Percentiles rank a stretch among this genome's conserved stretches.
phyloP scores from a whole-genome alignment of 1,284 basidiomycete genomes.

The Malassezia dermatis region DNA sequence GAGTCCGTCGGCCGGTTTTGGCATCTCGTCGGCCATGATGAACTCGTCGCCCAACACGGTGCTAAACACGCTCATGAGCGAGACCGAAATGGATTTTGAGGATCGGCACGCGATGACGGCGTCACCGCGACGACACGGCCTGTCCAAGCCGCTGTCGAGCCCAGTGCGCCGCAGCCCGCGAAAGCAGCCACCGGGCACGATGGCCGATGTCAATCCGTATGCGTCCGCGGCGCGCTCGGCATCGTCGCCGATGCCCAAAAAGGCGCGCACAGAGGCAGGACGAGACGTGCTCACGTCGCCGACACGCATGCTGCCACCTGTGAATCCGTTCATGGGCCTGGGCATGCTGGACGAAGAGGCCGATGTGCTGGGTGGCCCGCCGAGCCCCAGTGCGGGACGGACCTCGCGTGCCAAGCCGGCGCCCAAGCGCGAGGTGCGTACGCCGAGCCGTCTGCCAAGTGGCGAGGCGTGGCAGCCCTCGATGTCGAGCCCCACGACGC shows the following conservation, averaged over 20 bases:
- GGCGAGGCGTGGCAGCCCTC: not conserved
- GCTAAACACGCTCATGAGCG: conserved; percentile 36
- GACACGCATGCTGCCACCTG: not conserved
- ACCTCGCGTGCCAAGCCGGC: conserved; percentile 12
- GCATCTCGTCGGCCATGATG: conserved; percentile 32
- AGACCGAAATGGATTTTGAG: conserved; percentile 35
- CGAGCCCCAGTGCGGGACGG: conserved; percentile 14
- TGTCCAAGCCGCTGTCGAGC: conserved; percentile 19
- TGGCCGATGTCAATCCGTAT: conserved; percentile 35
- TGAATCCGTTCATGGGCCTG: conserved; percentile 12
- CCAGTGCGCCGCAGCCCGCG: conserved; percentile 36
- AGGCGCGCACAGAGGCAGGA: not conserved
- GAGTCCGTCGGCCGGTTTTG: conserved; percentile 16
- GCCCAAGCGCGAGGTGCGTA: conserved; percentile 4
- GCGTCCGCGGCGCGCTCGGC: conserved; percentile 19
- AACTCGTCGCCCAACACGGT: conserved; percentile 41
- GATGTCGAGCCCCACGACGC: not conserved
- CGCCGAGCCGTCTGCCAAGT: conserved; percentile 1
- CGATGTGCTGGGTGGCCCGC: conserved; percentile 5
- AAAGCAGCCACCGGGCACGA: conserved; percentile 39
- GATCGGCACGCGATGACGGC: conserved; percentile 21
- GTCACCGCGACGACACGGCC: conserved; percentile 20
- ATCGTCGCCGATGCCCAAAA: conserved; percentile 1
- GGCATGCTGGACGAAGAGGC: conserved; percentile 9
- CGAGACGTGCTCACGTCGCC: conserved; percentile 3